These are phyloP conservation scores for Boletus vinaceobasis DNA, from an alignment of 768 basidiomycete genomes.

Conservation along the genomic window DNA sequence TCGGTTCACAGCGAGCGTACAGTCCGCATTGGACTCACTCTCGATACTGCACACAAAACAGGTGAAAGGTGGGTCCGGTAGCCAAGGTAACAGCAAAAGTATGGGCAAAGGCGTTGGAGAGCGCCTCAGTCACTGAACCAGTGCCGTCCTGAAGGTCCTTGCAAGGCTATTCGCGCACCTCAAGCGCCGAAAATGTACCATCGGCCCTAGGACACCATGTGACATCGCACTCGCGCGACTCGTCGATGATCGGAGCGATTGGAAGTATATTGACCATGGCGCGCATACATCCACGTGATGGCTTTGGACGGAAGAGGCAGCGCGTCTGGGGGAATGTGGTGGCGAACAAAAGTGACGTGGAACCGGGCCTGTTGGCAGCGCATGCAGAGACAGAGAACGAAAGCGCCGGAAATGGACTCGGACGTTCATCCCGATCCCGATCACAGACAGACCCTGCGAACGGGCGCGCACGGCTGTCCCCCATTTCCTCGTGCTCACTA, in stretches of 20 bases:
- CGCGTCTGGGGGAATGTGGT: background rate
- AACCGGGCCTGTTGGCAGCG: constrained; percentile 4
- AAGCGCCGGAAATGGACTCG: background rate
- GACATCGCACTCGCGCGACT: background rate
- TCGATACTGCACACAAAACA: too few species aligned
- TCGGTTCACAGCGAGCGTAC: too few species aligned
- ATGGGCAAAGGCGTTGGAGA: constrained; percentile 7
- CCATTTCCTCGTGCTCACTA: background rate
- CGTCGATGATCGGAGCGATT: constrained; percentile 19
- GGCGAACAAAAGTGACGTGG: background rate
- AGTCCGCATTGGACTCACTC: too few species aligned
- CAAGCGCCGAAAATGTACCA: background rate
- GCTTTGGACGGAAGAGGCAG: background rate
- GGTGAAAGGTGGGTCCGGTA: background rate
- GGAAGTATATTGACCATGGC: constrained; percentile 15
- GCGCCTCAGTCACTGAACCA: background rate
- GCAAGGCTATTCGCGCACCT: background rate
- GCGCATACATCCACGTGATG: constrained; percentile 1
- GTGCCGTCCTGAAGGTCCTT: background rate
- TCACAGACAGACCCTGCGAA: background rate
- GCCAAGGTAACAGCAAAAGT: background rate
- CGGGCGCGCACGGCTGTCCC: background rate
- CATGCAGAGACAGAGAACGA: constrained; percentile 7
- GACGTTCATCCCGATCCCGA: background rate
- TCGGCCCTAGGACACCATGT: background rate